Conservation (phyloP, 1,139 yeast species). For the Debaryomyces sp. region DNA sequence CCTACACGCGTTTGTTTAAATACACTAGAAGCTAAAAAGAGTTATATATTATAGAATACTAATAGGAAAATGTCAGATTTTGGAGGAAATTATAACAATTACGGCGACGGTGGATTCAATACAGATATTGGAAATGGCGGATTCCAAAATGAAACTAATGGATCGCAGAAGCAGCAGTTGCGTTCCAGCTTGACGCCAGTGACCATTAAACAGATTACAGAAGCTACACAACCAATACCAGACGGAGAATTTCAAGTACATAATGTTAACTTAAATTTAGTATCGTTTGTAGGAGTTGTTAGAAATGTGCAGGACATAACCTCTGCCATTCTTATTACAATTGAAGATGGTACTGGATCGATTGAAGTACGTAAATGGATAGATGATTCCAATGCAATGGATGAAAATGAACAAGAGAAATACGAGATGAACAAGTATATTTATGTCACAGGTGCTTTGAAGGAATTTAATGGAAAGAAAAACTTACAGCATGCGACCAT, state of each 20-base stretch:
- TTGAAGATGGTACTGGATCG: conserved; percentile 88
- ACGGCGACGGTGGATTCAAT: conserved; percentile 34
- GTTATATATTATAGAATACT: neutral
- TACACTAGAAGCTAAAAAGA: neutral
- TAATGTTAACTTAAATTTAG: conserved; percentile 61
- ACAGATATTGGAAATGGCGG: conserved; percentile 34
- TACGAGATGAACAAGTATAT: conserved; percentile 53
- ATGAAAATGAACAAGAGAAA: conserved; percentile 37
- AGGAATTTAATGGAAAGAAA: conserved; percentile 68
- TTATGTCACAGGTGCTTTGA: conserved; percentile 70
- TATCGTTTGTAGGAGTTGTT: conserved; percentile 67
- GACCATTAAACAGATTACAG: conserved; percentile 76
- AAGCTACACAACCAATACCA: conserved; percentile 64
- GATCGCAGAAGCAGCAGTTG: conserved; percentile 37
- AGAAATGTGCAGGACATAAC: conserved; percentile 61
- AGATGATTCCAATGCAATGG: conserved; percentile 48
- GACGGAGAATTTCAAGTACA: conserved; percentile 77
- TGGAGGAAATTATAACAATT: conserved; percentile 22
- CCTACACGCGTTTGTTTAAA: conserved; percentile 3
- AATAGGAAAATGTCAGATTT: conserved; percentile 22
- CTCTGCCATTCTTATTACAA: conserved; percentile 53
- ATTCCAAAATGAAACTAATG: conserved; percentile 30
- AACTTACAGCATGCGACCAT: conserved; percentile 67
- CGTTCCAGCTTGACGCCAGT: conserved; percentile 71
- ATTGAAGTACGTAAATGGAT: conserved; percentile 73